These are phyloP conservation scores for Trametes cingulata DNA, from an alignment of 768 basidiomycete genomes.

Conservation along the genomic window DNA sequence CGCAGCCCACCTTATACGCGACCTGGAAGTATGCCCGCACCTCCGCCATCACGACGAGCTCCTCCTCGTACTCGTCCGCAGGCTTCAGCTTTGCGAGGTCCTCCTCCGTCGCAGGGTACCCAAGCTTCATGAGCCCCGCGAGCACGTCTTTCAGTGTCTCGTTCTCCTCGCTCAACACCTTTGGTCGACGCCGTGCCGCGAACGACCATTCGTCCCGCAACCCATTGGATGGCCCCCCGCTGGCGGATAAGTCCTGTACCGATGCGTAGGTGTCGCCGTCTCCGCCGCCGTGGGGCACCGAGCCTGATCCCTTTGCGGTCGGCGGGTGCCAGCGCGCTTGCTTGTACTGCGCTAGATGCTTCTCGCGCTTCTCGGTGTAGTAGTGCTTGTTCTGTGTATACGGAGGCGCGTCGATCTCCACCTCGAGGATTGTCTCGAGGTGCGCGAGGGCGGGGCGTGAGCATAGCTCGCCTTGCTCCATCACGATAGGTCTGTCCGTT, in stretches of 20 bases:
- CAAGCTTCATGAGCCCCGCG: slow-evolving; percentile 17
- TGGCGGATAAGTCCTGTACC: neutral
- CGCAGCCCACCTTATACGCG: slow-evolving; percentile 28
- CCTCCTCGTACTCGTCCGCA: slow-evolving; percentile 52
- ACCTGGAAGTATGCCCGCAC: slow-evolving; percentile 78
- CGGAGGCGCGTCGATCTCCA: slow-evolving; percentile 27
- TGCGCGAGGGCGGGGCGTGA: slow-evolving; percentile 3
- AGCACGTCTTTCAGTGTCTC: slow-evolving; percentile 9
- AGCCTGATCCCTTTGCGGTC: no score
- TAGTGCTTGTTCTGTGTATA: slow-evolving; percentile 49
- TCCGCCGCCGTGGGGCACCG: no score
- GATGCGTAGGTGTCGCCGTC: no score
- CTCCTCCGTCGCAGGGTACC: slow-evolving; percentile 13
- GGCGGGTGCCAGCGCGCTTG: no score
- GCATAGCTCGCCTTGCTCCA: slow-evolving; percentile 18
- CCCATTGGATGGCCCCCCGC: neutral
- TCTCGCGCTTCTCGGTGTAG: slow-evolving; percentile 34
- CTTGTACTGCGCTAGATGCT: slow-evolving; percentile 41
- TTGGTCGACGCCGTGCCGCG: no score
- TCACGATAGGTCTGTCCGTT: slow-evolving; percentile 14
- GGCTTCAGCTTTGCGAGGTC: slow-evolving; percentile 26
- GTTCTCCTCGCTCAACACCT: neutral
- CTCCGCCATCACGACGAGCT: slow-evolving; percentile 66
- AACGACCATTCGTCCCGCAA: no score
- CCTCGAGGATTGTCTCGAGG: slow-evolving; percentile 10